Percentiles rank a stretch among this genome's conserved stretches.
Conservation (phyloP, 108 stramenopile genomes). For the Cyclotella sp. region DNA sequence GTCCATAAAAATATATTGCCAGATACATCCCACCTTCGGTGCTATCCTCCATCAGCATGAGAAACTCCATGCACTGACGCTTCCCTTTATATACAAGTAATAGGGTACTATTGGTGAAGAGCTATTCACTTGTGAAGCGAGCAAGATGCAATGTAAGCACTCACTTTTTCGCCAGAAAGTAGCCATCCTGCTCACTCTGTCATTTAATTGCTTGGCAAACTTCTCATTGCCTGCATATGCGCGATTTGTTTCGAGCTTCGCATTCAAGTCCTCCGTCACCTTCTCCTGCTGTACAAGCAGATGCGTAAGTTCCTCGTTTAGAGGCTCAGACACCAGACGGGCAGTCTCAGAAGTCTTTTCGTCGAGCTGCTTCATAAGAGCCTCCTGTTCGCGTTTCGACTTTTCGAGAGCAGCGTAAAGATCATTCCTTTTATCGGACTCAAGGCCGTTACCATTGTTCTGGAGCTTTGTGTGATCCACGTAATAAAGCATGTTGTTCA, state of each 20-base stretch:
- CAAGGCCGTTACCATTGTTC: slow-evolving; percentile 67
- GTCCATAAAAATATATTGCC: background rate
- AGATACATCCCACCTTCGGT: slow-evolving; percentile 23
- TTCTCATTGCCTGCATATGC: slow-evolving; percentile 62
- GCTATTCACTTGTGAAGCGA: background rate
- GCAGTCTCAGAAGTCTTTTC: slow-evolving; percentile 38
- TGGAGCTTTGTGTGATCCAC: slow-evolving; percentile 69
- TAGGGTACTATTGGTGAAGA: background rate
- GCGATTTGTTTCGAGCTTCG: slow-evolving; percentile 59
- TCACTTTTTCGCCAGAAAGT: slow-evolving; percentile 73
- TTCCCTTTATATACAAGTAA: background rate
- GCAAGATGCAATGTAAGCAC: slow-evolving; percentile 3
- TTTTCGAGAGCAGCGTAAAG: slow-evolving; percentile 51
- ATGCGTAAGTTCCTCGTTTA: slow-evolving; percentile 64
- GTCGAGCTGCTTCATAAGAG: slow-evolving; percentile 36
- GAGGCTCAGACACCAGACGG: slow-evolving; percentile 75
- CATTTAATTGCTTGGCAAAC: slow-evolving; percentile 61
- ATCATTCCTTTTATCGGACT: slow-evolving; percentile 58
- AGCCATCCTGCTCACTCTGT: slow-evolving; percentile 64
- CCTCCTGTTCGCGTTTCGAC: slow-evolving; percentile 49
- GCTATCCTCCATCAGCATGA: slow-evolving; percentile 35
- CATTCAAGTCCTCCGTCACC: slow-evolving; percentile 37
- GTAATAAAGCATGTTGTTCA: slow-evolving; percentile 73
- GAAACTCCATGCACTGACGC: slow-evolving; percentile 60
- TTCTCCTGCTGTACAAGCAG: slow-evolving; percentile 55